Conservation (phyloP, 2,329 filamentous ascomycete genomes). For the Epichloe typhina region DNA sequence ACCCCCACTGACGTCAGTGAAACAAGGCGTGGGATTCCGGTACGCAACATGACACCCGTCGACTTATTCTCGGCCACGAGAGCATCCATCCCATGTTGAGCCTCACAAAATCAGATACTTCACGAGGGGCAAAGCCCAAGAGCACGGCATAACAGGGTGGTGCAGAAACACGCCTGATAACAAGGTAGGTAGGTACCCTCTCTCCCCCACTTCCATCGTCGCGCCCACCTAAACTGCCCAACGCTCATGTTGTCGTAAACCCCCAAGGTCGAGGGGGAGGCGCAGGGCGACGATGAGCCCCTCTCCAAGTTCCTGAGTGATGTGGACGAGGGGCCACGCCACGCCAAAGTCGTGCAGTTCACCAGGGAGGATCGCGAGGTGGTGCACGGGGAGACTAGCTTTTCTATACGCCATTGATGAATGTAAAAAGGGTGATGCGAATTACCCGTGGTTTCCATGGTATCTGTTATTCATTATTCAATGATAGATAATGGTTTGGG, state of each 20-base stretch:
- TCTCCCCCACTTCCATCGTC: neutral
- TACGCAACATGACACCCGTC: slow-evolving; percentile 11
- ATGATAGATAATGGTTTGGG: too few species aligned
- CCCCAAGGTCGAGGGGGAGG: slow-evolving; percentile 72
- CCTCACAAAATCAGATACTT: slow-evolving; percentile 31
- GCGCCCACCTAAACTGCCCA: neutral
- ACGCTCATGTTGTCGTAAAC: too few species aligned
- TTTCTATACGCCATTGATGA: slow-evolving; percentile 37
- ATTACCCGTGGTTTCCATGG: too few species aligned
- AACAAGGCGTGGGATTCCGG: slow-evolving; percentile 45
- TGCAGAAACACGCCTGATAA: slow-evolving; percentile 44
- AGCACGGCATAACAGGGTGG: slow-evolving; percentile 45
- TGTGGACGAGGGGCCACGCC: slow-evolving; percentile 59
- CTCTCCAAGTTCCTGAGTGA: slow-evolving; percentile 61
- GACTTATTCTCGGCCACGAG: too few species aligned
- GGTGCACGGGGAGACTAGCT: slow-evolving; percentile 54
- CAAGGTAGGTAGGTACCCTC: slow-evolving; percentile 26
- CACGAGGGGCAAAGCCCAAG: slow-evolving; percentile 35
- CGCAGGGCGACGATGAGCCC: slow-evolving; percentile 56
- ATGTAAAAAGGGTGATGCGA: too few species aligned
- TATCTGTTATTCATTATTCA: too few species aligned
- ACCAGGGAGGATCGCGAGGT: slow-evolving; percentile 54
- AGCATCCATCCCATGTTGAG: too few species aligned
- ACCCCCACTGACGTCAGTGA: slow-evolving; percentile 13
- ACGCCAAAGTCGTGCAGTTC: slow-evolving; percentile 60